A percentile compares a stretch with the other conserved stretches of the same genome.
These are phyloP conservation scores for Micractinium sp. DNA, from an alignment of 139 green algal species.

Conservation along the genomic window DNA sequence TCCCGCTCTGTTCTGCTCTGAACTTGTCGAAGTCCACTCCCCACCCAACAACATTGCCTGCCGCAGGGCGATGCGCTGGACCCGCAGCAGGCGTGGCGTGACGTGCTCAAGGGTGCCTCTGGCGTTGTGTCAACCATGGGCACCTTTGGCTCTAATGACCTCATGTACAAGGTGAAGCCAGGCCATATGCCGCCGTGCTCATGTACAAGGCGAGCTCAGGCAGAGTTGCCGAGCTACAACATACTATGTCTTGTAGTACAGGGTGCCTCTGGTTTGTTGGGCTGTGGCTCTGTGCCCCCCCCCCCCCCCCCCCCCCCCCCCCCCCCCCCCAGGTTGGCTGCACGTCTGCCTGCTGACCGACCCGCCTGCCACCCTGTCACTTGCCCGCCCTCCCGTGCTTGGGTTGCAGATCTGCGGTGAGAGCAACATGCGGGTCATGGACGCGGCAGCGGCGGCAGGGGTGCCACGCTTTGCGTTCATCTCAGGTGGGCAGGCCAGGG, in stretches of 20 bases:
- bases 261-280: too few species aligned
- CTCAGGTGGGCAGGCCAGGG: constrained; percentile 39
- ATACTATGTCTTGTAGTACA: too few species aligned
- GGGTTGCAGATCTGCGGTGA: constrained; percentile 76
- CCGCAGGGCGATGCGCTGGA: constrained; percentile 56
- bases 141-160: constrained; percentile 81
- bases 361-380: not conserved
- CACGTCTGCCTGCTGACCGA: too few species aligned
- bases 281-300: too few species aligned
- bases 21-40: not conserved
- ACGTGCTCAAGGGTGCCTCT: constrained; percentile 59
- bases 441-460: constrained; percentile 67
- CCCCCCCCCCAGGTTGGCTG: too few species aligned
- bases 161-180: constrained; percentile 73
- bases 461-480: constrained; percentile 87
- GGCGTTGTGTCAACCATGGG: constrained; percentile 84
- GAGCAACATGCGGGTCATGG: constrained; percentile 82
- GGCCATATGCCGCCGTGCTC: too few species aligned
- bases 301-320: too few species aligned
- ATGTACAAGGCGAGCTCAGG: too few species aligned
- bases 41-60: not conserved
- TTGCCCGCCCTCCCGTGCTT: not conserved
- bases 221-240: too few species aligned
- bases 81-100: constrained; percentile 34
- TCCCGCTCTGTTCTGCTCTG: not conserved